Conservation (phyloP, 306 rosid genomes). For the Cucumis hystrix region DNA sequence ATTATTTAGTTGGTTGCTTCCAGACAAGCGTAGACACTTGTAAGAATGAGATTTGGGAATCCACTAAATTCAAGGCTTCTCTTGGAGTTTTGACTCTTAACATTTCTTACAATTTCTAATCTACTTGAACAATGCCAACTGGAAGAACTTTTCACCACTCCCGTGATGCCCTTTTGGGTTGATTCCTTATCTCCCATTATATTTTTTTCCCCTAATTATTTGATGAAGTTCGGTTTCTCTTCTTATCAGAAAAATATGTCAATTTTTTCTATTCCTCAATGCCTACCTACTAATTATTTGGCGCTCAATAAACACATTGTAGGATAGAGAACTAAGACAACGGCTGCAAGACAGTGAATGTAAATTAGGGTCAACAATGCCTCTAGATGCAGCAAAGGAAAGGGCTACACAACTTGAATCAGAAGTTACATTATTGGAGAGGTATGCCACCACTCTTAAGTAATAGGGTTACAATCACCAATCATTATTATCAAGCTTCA, state of each 20-base stretch:
- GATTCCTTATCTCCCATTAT: neutral
- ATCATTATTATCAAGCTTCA: neutral
- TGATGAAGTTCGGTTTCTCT: neutral
- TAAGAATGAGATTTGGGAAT: neutral
- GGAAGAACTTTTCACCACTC: neutral
- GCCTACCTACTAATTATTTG: neutral
- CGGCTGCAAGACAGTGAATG: slow-evolving; percentile 76
- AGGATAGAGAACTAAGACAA: slow-evolving; percentile 71
- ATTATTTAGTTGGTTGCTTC: neutral
- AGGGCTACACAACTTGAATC: slow-evolving; percentile 74
- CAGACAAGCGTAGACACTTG: neutral
- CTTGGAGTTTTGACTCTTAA: neutral
- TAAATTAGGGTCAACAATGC: slow-evolving; percentile 84
- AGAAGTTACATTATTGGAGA: slow-evolving; percentile 65
- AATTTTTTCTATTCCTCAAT: neutral
- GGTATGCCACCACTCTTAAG: slow-evolving; percentile 25
- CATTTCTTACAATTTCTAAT: neutral
- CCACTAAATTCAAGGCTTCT: neutral
- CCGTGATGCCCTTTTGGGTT: neutral
- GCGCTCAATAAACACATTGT: neutral
- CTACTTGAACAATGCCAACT: neutral
- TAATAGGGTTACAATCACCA: neutral
- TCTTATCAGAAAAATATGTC: neutral
- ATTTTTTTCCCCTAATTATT: neutral
- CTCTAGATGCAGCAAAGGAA: slow-evolving; percentile 67